Evolutionary conservation across 1,284 basidiomycete species (phyloP).

Genomic region (Puccinia coronata): DNA sequence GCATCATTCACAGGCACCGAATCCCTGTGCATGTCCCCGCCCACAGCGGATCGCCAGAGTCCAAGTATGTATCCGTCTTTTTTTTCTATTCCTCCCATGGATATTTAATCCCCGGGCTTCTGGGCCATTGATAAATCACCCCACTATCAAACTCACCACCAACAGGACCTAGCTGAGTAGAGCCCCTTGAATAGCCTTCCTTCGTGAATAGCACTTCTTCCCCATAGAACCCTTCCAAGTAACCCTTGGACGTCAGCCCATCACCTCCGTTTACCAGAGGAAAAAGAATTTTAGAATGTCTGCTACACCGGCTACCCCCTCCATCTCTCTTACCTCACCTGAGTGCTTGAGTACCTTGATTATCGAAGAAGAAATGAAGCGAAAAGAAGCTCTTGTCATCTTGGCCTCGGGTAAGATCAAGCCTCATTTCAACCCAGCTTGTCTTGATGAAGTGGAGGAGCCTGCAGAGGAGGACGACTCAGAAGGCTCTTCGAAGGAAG

Average conservation of each 20-base stretch:
- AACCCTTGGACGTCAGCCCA: neutral
- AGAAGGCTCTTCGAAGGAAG: constrained; percentile 8
- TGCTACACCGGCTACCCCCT: neutral
- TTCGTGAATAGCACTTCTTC: neutral
- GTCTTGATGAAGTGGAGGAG: constrained; percentile 5
- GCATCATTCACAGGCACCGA: neutral
- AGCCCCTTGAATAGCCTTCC: neutral
- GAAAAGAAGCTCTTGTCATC: neutral
- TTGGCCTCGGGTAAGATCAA: neutral
- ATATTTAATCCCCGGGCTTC: neutral
- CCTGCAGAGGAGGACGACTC: neutral
- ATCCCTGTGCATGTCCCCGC: neutral
- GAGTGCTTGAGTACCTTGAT: neutral
- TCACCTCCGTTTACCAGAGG: neutral
- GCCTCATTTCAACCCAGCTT: neutral
- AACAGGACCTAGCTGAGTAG: constrained; percentile 5
- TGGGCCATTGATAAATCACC: neutral
- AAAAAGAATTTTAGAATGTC: neutral
- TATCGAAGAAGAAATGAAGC: neutral
- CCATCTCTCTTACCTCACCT: neutral
- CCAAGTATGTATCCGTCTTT: neutral
- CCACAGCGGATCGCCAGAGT: neutral
- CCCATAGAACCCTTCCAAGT: neutral
- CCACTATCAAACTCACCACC: neutral
- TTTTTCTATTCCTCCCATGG: neutral